Percentiles rank a stretch among this genome's conserved stretches.
phyloP scores from a whole-genome alignment of 2,329 filamentous ascomycete genomes.

The Celoporthe dispersa region DNA sequence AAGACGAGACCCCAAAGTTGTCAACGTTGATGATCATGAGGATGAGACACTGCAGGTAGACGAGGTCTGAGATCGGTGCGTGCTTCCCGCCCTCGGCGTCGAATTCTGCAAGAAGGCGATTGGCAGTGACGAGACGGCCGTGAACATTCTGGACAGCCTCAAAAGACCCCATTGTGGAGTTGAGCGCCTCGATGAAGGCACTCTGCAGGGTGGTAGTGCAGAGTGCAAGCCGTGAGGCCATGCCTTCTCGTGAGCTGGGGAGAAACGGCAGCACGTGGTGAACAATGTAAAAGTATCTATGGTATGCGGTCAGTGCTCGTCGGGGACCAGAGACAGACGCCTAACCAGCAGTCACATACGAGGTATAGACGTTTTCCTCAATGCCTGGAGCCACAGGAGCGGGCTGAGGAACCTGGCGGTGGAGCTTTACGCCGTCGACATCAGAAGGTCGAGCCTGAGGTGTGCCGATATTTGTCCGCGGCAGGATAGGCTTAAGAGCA shows the following conservation, averaged over 20 bases:
- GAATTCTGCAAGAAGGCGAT: slow-evolving; percentile 55
- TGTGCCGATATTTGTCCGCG: slow-evolving; percentile 36
- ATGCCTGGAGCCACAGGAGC: slow-evolving; percentile 39
- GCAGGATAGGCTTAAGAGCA: slow-evolving; percentile 49
- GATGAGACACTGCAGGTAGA: slow-evolving; percentile 70
- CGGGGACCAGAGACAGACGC: no score
- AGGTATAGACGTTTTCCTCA: slow-evolving; percentile 51
- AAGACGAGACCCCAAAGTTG: slow-evolving; percentile 51
- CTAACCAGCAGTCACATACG: slow-evolving; percentile 40
- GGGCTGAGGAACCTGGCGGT: slow-evolving; percentile 11
- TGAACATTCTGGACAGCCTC: slow-evolving; percentile 40
- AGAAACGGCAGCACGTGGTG: slow-evolving; percentile 72
- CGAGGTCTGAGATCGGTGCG: slow-evolving; percentile 49
- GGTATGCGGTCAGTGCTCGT: slow-evolving; percentile 2
- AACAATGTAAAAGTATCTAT: slow-evolving; percentile 65
- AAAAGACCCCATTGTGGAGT: slow-evolving; percentile 61
- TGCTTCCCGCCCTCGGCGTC: slow-evolving; percentile 48
- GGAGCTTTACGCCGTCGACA: slow-evolving; percentile 15
- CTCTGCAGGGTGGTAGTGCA: slow-evolving; percentile 62
- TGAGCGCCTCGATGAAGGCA: slow-evolving; percentile 68
- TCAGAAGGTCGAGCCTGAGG: slow-evolving; percentile 16
- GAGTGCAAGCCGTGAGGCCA: slow-evolving; percentile 60
- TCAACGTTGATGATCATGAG: slow-evolving; percentile 70
- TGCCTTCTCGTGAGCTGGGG: slow-evolving; percentile 57
- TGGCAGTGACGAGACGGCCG: slow-evolving; percentile 48